A percentile compares a stretch with the other conserved stretches of the same genome.
phyloP scores from a whole-genome alignment of 2,329 filamentous ascomycete species.

The Polytolypa hystricis region DNA sequence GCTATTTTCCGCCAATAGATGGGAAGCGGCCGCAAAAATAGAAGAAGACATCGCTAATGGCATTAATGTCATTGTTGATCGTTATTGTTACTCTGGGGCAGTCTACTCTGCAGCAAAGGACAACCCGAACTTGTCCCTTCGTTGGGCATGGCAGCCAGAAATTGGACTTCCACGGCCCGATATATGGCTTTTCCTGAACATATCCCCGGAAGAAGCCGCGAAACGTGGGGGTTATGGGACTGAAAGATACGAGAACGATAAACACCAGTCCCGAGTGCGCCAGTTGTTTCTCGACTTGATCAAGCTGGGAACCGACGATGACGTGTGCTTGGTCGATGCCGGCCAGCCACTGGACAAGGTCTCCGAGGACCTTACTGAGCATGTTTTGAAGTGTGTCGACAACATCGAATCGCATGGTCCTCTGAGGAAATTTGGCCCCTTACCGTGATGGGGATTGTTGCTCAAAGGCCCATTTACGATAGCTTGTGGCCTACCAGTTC shows the following conservation, averaged over 20 bases:
- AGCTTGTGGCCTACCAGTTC: no score
- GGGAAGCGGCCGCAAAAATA: constrained; percentile 51
- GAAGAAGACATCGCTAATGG: constrained; percentile 48
- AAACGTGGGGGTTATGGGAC: constrained; percentile 75
- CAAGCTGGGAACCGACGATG: constrained; percentile 36
- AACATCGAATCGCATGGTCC: constrained; percentile 24
- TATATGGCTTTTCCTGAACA: constrained; percentile 74
- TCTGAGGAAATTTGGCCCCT: constrained; percentile 24
- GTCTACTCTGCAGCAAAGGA: constrained; percentile 87
- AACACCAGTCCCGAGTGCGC: constrained; percentile 71
- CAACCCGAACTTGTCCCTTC: constrained; percentile 55
- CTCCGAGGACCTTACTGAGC: constrained; percentile 27
- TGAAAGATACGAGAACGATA: constrained; percentile 77
- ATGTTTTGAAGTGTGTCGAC: constrained; percentile 20
- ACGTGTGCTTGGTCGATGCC: constrained; percentile 47
- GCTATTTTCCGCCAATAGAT: constrained; percentile 81
- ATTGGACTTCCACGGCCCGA: constrained; percentile 80
- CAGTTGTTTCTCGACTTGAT: constrained; percentile 55
- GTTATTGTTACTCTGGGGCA: constrained; percentile 90
- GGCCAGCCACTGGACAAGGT: constrained; percentile 42
- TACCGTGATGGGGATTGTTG: constrained; percentile 12
- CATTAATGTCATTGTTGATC: constrained; percentile 70
- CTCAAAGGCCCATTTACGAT: not conserved
- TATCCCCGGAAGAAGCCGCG: constrained; percentile 61
- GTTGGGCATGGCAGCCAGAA: constrained; percentile 78